These are phyloP conservation scores for Bipolaris bicolor DNA, from an alignment of 2,329 filamentous ascomycete species.

Conservation along the genomic window DNA sequence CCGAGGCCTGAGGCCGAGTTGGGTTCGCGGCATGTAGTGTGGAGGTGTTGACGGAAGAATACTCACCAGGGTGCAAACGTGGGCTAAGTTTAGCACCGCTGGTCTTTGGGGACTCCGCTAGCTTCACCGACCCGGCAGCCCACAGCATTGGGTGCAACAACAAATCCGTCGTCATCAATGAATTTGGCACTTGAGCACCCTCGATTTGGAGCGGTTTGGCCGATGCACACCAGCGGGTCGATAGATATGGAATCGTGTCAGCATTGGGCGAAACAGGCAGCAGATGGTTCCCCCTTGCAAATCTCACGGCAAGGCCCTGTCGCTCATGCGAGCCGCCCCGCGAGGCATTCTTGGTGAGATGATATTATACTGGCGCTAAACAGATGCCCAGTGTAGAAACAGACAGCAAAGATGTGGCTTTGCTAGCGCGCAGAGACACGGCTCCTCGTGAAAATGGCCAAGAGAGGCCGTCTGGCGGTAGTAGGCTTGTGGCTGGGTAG, in stretches of 20 bases:
- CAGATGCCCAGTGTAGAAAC: background rate
- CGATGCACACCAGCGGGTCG: background rate
- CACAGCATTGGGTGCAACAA: background rate
- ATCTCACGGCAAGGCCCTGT: background rate
- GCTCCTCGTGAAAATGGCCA: background rate
- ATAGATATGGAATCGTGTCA: slow-evolving; percentile 1
- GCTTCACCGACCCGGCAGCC: background rate
- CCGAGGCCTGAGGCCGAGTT: background rate
- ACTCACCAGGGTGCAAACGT: background rate
- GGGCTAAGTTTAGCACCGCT: slow-evolving; percentile 1
- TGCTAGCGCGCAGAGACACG: background rate
- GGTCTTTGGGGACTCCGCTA: background rate
- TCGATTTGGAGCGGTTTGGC: background rate
- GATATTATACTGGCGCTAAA: background rate
- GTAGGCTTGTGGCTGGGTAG: background rate
- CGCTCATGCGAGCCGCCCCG: background rate
- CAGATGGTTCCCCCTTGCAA: background rate
- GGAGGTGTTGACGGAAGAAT: background rate
- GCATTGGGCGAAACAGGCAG: background rate
- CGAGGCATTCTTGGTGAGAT: background rate
- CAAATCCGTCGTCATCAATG: background rate
- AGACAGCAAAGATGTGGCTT: background rate
- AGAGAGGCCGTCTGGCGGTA: background rate
- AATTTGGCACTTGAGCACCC: background rate
- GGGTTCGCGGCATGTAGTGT: background rate